Percentiles rank a stretch among this genome's conserved stretches.
Conservation (phyloP, 2,329 filamentous ascomycete species). For the Immersiporthe knoxdaviesiana region DNA sequence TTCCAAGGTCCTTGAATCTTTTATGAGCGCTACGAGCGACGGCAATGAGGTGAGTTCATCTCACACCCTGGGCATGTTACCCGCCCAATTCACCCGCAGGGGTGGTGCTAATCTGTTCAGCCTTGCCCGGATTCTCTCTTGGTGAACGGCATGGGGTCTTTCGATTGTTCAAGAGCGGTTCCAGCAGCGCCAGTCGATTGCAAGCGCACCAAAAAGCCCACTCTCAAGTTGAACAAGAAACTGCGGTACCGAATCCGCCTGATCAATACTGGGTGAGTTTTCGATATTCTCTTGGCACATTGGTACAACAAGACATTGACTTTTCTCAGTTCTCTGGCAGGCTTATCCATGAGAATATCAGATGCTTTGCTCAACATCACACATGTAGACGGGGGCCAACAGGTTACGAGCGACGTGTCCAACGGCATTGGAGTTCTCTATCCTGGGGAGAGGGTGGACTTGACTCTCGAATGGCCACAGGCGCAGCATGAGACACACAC, state of each 20-base stretch:
- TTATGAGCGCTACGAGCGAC: conserved; percentile 9
- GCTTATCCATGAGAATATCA: conserved; percentile 30
- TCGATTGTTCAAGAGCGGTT: conserved; percentile 49
- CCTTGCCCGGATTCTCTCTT: conserved; percentile 53
- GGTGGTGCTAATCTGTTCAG: conserved; percentile 34
- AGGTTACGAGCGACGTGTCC: conserved; percentile 18
- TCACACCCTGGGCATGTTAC: not conserved
- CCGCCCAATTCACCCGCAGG: not conserved
- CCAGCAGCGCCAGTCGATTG: conserved; percentile 51
- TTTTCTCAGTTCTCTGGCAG: conserved; percentile 31
- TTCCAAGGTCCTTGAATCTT: conserved; percentile 4
- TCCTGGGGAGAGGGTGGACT: conserved; percentile 34
- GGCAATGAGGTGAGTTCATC: conserved; percentile 13
- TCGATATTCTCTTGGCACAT: not conserved
- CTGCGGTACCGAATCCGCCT: conserved; percentile 33
- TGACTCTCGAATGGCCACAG: conserved; percentile 31
- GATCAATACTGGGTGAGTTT: conserved; percentile 33
- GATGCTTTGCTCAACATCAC: conserved; percentile 31
- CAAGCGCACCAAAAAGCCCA: conserved; percentile 32
- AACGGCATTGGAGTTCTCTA: conserved; percentile 32
- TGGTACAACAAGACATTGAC: not conserved
- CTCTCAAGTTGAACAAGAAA: conserved; percentile 30
- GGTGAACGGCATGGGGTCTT: conserved; percentile 50
- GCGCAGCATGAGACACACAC: not conserved
- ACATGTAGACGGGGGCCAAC: conserved; percentile 34